These are phyloP conservation scores for Meripilus lineatus DNA, from an alignment of 1,284 basidiomycete species.

Conservation along the genomic window DNA sequence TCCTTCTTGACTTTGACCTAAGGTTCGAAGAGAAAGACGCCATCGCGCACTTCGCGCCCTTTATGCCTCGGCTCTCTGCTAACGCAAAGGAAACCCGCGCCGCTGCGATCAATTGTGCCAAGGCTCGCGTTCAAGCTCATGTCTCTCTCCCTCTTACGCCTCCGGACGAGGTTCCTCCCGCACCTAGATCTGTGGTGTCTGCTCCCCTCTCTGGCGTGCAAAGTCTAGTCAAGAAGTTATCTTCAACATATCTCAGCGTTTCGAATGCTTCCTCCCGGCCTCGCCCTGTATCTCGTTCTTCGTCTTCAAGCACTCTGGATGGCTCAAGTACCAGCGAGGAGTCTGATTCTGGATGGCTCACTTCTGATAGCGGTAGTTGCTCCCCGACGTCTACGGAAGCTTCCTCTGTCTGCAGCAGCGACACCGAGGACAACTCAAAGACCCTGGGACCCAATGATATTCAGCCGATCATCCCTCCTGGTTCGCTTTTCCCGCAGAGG, in stretches of 20 bases:
- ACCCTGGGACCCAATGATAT: slow-evolving; percentile 17
- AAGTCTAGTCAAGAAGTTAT: slow-evolving; percentile 50
- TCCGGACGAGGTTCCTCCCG: slow-evolving; percentile 24
- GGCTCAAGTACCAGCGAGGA: slow-evolving; percentile 42
- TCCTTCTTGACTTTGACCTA: slow-evolving; percentile 85
- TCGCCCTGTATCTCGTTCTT: slow-evolving; percentile 22
- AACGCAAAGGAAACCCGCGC: slow-evolving; percentile 41
- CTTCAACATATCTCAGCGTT: slow-evolving; percentile 39
- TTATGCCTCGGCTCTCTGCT: slow-evolving; percentile 40
- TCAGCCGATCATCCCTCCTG: slow-evolving; percentile 34
- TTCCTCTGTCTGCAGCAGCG: slow-evolving; percentile 44
- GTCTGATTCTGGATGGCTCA: slow-evolving; percentile 57
- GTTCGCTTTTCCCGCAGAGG: slow-evolving; percentile 41
- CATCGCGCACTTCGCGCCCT: slow-evolving; percentile 54
- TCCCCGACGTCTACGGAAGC: slow-evolving; percentile 41
- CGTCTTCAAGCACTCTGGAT: slow-evolving; percentile 32
- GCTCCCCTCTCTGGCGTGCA: slow-evolving; percentile 34
- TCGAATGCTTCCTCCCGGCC: slow-evolving; percentile 19
- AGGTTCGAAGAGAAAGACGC: slow-evolving; percentile 80
- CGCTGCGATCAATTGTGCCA: slow-evolving; percentile 55
- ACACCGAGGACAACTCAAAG: slow-evolving; percentile 38
- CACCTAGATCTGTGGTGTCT: slow-evolving; percentile 21
- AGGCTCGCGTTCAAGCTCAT: slow-evolving; percentile 49
- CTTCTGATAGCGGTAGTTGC: slow-evolving; percentile 55
- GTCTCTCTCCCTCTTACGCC: slow-evolving; percentile 34